Evolutionary conservation across 2,329 filamentous ascomycete genomes (phyloP).

Genomic region (Pseudogymnoascus pannorum): DNA sequence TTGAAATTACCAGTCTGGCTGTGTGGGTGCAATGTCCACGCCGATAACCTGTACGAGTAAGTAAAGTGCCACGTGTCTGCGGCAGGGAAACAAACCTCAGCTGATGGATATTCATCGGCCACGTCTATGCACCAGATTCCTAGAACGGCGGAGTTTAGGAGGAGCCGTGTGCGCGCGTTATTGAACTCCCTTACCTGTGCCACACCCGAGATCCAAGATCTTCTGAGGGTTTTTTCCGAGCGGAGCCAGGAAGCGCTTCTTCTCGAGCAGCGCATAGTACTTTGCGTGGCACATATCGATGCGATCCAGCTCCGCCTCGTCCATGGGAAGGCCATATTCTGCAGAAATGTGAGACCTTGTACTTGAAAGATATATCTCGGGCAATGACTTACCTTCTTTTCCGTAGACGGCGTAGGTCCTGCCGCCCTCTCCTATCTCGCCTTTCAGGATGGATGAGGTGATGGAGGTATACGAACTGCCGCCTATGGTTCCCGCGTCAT

Average conservation of each 20-base stretch:
- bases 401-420: slow-evolving; percentile 15
- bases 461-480: not conserved
- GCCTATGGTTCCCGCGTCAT: not conserved
- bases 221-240: slow-evolving; percentile 21
- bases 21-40: slow-evolving; percentile 12
- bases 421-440: slow-evolving; percentile 13
- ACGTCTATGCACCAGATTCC: slow-evolving; percentile 11
- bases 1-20: slow-evolving; percentile 12
- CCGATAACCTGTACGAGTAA: slow-evolving; percentile 9
- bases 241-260: slow-evolving; percentile 15
- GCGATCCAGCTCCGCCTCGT: slow-evolving; percentile 17
- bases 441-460: not conserved
- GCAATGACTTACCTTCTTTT: slow-evolving; percentile 10
- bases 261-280: slow-evolving; percentile 15
- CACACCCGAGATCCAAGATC: slow-evolving; percentile 34
- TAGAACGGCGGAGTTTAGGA: not conserved
- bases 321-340: slow-evolving; percentile 19
- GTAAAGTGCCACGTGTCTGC: not conserved
- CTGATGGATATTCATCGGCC: slow-evolving; percentile 11
- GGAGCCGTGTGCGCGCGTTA: not conserved
- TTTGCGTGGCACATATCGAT: slow-evolving; percentile 19
- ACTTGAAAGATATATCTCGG: not conserved
- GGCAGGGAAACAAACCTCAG: not conserved
- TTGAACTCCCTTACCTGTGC: slow-evolving; percentile 26
- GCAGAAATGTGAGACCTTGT: not conserved